Percentiles rank a stretch among this genome's conserved stretches.
Evolutionary conservation across 495 filamentous ascomycete genomes (phyloP).

Genomic region (Aspergillus hancockii): DNA sequence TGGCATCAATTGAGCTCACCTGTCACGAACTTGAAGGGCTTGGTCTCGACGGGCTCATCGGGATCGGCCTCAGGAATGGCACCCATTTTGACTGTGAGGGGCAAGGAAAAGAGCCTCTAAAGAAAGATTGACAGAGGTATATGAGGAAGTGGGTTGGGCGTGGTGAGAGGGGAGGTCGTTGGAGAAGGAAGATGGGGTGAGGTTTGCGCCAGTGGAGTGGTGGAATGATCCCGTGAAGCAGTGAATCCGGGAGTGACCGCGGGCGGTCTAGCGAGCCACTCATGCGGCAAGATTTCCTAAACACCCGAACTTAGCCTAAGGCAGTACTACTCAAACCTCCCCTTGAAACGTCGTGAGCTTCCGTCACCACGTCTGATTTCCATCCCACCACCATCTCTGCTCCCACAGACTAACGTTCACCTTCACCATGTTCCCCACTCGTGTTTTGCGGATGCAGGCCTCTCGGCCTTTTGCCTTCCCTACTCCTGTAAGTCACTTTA

Average conservation of each 20-base stretch:
- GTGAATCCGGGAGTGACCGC: conserved; percentile 43
- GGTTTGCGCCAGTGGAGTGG: conserved; percentile 20
- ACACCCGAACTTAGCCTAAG: conserved; percentile 36
- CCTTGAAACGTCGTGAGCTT: conserved; percentile 23
- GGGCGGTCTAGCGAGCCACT: conserved; percentile 50
- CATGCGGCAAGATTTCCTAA: conserved; percentile 41
- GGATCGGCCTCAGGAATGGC: conserved; percentile 77
- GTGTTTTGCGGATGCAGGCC: conserved; percentile 55
- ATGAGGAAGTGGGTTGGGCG: conserved; percentile 19
- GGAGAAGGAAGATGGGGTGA: conserved; percentile 28
- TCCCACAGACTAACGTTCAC: conserved; percentile 7
- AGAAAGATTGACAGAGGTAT: conserved; percentile 21
- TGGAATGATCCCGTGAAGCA: conserved; percentile 40
- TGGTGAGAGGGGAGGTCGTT: conserved; percentile 29
- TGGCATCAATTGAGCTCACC: conserved; percentile 60
- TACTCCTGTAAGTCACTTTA: conserved; percentile 68
- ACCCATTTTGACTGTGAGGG: conserved; percentile 45
- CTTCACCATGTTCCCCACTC: conserved; percentile 67
- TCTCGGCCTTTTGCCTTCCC: conserved; percentile 68
- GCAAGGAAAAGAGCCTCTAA: conserved; percentile 21
- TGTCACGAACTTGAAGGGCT: conserved; percentile 99
- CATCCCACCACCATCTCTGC: conserved; percentile 20
- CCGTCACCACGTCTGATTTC: conserved; percentile 26
- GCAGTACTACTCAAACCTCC: conserved; percentile 16
- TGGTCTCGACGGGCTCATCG: conserved; percentile 81